Conservation (phyloP, 768 basidiomycete species). For the Tricholoma bakamatsutake region DNA sequence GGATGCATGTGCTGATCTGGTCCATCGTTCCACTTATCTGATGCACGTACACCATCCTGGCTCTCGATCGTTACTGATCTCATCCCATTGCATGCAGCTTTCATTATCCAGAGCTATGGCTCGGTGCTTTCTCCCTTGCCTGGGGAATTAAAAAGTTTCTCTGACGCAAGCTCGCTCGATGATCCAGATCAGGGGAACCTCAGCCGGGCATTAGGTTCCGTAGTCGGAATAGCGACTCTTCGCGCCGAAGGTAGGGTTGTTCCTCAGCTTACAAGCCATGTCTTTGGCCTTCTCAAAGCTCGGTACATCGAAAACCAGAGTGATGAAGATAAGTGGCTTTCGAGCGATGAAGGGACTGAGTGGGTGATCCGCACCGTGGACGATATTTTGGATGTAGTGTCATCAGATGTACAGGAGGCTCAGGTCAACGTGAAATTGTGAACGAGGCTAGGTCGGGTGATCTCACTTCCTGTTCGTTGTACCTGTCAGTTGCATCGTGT, state of each 20-base stretch:
- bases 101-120: slow-evolving; percentile 85
- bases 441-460: slow-evolving; percentile 32
- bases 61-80: slow-evolving; percentile 16
- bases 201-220: slow-evolving; percentile 77
- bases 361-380: slow-evolving; percentile 87
- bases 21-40: slow-evolving; percentile 24
- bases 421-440: slow-evolving; percentile 59
- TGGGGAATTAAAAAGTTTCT: slow-evolving; percentile 40
- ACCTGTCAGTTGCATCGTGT: slow-evolving; percentile 36
- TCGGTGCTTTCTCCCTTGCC: slow-evolving; percentile 71
- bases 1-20: slow-evolving; percentile 21
- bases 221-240: slow-evolving; percentile 80
- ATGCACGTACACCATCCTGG: slow-evolving; percentile 14
- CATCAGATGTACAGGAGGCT: slow-evolving; percentile 38
- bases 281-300: slow-evolving; percentile 87
- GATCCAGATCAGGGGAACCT: slow-evolving; percentile 76
- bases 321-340: slow-evolving; percentile 74
- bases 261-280: slow-evolving; percentile 84
- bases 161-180: slow-evolving; percentile 31
- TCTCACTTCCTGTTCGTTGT: slow-evolving; percentile 23
- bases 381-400: slow-evolving; percentile 70
- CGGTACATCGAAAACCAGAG: slow-evolving; percentile 52
- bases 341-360: slow-evolving; percentile 81
- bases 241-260: slow-evolving; percentile 82
- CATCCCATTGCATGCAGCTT: slow-evolving; percentile 41